A percentile compares a stretch with the other conserved stretches of the same genome.
phyloP scores from a whole-genome alignment of 495 filamentous ascomycete genomes.

The Penicillium crystallinum region DNA sequence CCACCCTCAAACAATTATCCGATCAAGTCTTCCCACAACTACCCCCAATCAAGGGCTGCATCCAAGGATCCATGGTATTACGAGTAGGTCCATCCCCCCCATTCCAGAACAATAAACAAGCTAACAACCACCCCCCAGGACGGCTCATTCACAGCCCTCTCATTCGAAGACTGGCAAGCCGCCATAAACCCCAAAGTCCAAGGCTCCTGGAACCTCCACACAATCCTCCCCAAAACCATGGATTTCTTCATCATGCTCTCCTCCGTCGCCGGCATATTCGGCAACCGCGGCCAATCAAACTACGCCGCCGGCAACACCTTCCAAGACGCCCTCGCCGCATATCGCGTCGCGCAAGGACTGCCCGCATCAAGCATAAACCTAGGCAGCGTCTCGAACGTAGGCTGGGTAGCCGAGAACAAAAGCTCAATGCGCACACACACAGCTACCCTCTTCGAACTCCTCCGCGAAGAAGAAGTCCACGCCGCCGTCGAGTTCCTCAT shows the following conservation, averaged over 20 bases:
- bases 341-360: slow-evolving; percentile 22
- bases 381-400: slow-evolving; percentile 50
- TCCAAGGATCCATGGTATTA: slow-evolving; percentile 40
- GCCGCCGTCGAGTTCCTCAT: slow-evolving; percentile 27
- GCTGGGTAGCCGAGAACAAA: slow-evolving; percentile 44
- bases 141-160: slow-evolving; percentile 36
- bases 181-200: slow-evolving; percentile 20
- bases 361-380: slow-evolving; percentile 46
- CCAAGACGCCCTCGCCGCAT: slow-evolving; percentile 36
- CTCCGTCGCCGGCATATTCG: slow-evolving; percentile 33
- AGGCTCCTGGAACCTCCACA: slow-evolving; percentile 30
- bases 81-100: slow-evolving; percentile 13
- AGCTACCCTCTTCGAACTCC: slow-evolving; percentile 17
- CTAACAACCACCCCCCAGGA: slow-evolving; percentile 23
- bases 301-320: slow-evolving; percentile 52
- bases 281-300: slow-evolving; percentile 46
- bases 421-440: slow-evolving; percentile 11
- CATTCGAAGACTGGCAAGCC: slow-evolving; percentile 22
- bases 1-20: slow-evolving; percentile 12
- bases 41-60: slow-evolving; percentile 34
- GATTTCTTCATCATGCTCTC: slow-evolving; percentile 36
- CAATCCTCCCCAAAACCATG: slow-evolving; percentile 13
- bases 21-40: slow-evolving; percentile 1
- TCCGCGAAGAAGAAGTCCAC: slow-evolving; percentile 28
- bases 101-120: not conserved